These are phyloP conservation scores for Pseudogymnoascus verrucosus DNA, from an alignment of 2,329 filamentous ascomycete genomes.

Conservation along the genomic window DNA sequence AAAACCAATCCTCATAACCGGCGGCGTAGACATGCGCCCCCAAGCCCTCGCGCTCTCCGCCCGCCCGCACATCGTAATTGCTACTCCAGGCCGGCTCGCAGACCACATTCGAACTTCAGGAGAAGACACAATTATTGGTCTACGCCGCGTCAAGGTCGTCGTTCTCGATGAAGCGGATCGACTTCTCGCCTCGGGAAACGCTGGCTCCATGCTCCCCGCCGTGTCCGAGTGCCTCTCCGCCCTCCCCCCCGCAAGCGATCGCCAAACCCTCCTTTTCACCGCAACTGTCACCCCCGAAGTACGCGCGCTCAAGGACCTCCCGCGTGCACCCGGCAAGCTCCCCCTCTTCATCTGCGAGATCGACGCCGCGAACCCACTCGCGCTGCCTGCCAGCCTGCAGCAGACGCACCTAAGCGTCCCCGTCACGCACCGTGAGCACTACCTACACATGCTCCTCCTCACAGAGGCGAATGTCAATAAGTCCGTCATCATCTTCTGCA, in stretches of 20 bases:
- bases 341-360: slow-evolving; percentile 87
- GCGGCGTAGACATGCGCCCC: slow-evolving; percentile 82
- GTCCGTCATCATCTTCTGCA: slow-evolving; percentile 88
- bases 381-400: slow-evolving; percentile 70
- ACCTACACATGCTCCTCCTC: slow-evolving; percentile 79
- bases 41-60: slow-evolving; percentile 79
- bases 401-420: slow-evolving; percentile 85
- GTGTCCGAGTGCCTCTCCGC: slow-evolving; percentile 80
- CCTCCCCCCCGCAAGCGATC: slow-evolving; percentile 65
- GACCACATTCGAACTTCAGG: slow-evolving; percentile 91
- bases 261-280: slow-evolving; percentile 95
- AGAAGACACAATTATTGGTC: slow-evolving; percentile 76
- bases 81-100: slow-evolving; percentile 84
- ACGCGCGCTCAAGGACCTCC: slow-evolving; percentile 71
- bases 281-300: slow-evolving; percentile 93
- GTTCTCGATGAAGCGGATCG: slow-evolving; percentile 96
- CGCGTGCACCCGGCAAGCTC: slow-evolving; percentile 58
- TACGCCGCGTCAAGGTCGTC: slow-evolving; percentile 72
- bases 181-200: slow-evolving; percentile 62
- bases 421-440: slow-evolving; percentile 89
- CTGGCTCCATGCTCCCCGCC: slow-evolving; percentile 88
- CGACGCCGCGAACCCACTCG: slow-evolving; percentile 59
- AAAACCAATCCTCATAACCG: slow-evolving; percentile 83
- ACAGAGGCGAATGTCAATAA: slow-evolving; percentile 69
- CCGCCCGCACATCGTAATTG: slow-evolving; percentile 85